Conservation (phyloP, 305 asterid species). For the Fraxinus baroniana region DNA sequence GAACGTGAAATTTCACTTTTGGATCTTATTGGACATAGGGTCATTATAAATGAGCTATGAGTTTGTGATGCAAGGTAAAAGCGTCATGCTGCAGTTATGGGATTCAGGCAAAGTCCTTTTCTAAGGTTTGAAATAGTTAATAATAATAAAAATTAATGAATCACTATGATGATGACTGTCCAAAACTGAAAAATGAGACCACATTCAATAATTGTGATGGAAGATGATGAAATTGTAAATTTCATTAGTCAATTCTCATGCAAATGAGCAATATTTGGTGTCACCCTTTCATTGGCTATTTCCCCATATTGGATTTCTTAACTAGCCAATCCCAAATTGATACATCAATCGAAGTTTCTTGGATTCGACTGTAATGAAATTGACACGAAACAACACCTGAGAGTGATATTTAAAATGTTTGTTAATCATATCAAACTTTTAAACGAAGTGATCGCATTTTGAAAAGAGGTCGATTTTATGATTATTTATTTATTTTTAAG, state of each 20-base stretch:
- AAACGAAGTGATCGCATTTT: neutral
- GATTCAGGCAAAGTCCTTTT: conserved; percentile 39
- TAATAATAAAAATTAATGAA: neutral
- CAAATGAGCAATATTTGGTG: conserved; percentile 36
- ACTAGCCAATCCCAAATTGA: conserved; percentile 34
- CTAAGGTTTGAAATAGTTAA: neutral
- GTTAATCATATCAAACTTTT: neutral
- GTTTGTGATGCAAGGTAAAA: neutral
- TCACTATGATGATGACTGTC: conserved; percentile 27
- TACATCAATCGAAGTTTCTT: conserved; percentile 16
- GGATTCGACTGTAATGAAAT: too few species aligned
- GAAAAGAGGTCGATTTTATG: neutral
- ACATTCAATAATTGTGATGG: neutral
- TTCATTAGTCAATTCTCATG: conserved; percentile 35
- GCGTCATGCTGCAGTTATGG: neutral
- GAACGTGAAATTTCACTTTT: neutral
- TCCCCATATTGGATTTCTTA: conserved; percentile 26
- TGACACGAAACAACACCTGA: neutral
- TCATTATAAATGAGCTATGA: conserved; percentile 20
- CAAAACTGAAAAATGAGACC: conserved; percentile 18
- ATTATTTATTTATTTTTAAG: neutral
- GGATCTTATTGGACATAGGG: neutral
- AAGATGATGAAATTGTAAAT: conserved; percentile 23
- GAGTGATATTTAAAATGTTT: neutral
- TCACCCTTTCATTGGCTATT: conserved; percentile 38